These are phyloP conservation scores for Galeopsis tetrahit DNA, from an alignment of 257 asterid genomes.

Conservation along the genomic window DNA sequence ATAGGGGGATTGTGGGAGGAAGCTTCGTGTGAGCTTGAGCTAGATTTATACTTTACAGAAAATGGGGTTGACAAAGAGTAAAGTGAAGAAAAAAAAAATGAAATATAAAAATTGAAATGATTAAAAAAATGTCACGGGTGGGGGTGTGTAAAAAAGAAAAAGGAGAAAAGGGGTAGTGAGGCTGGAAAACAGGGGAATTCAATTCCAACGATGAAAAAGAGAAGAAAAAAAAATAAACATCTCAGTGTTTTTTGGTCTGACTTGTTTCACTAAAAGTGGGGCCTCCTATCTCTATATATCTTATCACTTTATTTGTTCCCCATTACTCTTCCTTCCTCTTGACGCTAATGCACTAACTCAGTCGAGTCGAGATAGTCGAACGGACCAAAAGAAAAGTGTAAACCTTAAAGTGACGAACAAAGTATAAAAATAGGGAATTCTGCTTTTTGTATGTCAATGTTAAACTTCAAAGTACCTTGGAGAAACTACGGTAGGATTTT, in stretches of 20 bases:
- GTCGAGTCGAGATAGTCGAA: too few relatives aligned
- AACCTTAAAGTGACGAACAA: too few relatives aligned
- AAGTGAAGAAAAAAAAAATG: conserved; percentile 30
- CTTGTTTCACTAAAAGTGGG: conserved; percentile 35
- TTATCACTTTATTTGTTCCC: conserved; percentile 30
- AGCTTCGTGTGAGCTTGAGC: conserved; percentile 30
- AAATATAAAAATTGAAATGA: neutral
- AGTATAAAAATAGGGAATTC: neutral
- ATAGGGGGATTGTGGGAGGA: conserved; percentile 7
- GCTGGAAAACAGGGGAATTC: conserved; percentile 35
- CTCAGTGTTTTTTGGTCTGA: neutral
- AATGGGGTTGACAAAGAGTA: conserved; percentile 61
- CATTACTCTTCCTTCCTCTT: conserved; percentile 8
- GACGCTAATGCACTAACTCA: too few relatives aligned
- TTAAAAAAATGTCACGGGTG: conserved; percentile 66
- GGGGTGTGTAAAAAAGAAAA: conserved; percentile 41
- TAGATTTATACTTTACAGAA: conserved; percentile 22
- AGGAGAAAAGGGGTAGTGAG: conserved; percentile 44
- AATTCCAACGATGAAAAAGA: conserved; percentile 46
- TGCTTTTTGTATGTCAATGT: conserved; percentile 9
- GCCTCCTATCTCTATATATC: conserved; percentile 34
- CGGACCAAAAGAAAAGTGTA: too few relatives aligned
- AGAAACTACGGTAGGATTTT: neutral
- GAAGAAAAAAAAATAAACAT: neutral
- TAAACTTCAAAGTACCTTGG: neutral